Evolutionary conservation across 129 eudicot species (phyloP).

Genomic region (Chrysanthemum lavandulifolium): DNA sequence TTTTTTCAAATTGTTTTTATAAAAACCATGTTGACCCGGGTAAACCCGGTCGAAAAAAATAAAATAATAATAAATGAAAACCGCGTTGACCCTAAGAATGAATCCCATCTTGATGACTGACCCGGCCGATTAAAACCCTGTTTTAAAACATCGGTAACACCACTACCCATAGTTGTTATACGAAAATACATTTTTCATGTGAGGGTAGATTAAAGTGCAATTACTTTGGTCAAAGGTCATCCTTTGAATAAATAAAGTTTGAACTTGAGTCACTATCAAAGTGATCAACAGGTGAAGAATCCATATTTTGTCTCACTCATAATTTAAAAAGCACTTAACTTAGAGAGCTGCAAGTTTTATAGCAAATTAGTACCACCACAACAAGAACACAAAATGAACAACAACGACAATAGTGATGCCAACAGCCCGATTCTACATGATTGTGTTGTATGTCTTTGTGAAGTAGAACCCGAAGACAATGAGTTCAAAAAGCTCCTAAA

Average conservation of each 20-base stretch:
- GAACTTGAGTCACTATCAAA: not conserved
- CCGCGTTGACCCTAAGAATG: too few relatives aligned
- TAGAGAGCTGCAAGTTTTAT: not conserved
- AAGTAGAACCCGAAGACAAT: not conserved
- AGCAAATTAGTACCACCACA: not conserved
- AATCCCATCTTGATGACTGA: too few relatives aligned
- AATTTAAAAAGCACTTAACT: not conserved
- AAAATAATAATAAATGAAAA: too few relatives aligned
- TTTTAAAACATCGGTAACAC: too few relatives aligned
- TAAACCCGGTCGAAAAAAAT: too few relatives aligned
- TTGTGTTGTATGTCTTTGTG: constrained; percentile 24
- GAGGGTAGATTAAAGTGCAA: constrained; percentile 1
- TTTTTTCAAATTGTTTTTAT: too few relatives aligned
- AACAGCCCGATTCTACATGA: not conserved
- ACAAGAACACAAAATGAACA: not conserved
- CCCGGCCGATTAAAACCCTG: too few relatives aligned
- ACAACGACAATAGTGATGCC: not conserved
- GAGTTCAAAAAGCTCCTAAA: not conserved
- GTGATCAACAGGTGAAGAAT: not conserved
- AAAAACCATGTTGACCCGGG: too few relatives aligned
- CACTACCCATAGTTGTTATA: too few relatives aligned
- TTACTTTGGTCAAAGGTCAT: constrained; percentile 6
- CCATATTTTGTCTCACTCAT: constrained; percentile 17
- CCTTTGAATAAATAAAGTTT: not conserved
- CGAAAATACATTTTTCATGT: not conserved